Percentiles rank a stretch among this genome's conserved stretches.
phyloP scores from a whole-genome alignment of 108 stramenopile species.

The Craspedostauros australis region DNA sequence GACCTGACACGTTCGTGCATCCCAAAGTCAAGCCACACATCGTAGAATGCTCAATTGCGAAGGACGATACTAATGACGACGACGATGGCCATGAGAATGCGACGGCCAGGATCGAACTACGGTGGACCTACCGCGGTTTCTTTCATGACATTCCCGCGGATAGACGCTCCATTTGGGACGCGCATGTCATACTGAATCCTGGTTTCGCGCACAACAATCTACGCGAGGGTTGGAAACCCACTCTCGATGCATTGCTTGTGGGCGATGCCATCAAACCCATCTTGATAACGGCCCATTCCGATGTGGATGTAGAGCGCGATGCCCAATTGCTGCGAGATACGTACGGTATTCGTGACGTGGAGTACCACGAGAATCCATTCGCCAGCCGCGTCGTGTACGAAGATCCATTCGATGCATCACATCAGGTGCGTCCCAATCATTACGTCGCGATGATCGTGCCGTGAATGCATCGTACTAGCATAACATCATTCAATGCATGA shows the following conservation, averaged over 20 bases:
- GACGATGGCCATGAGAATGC: neutral
- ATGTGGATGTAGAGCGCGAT: slow-evolving; percentile 53
- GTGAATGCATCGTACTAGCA: too few relatives aligned
- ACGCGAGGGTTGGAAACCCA: slow-evolving; percentile 52
- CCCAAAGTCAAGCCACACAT: slow-evolving; percentile 14
- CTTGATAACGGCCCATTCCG: slow-evolving; percentile 73
- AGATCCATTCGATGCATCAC: slow-evolving; percentile 58
- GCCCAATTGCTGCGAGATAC: slow-evolving; percentile 18
- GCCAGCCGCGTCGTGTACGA: slow-evolving; percentile 60
- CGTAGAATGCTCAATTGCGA: neutral
- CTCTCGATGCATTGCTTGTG: too few relatives aligned
- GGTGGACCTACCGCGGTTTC: slow-evolving; percentile 22
- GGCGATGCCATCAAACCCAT: slow-evolving; percentile 33
- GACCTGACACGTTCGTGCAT: slow-evolving; percentile 61
- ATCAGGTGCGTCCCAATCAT: slow-evolving; percentile 62
- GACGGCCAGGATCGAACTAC: slow-evolving; percentile 8
- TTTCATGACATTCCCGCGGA: slow-evolving; percentile 24
- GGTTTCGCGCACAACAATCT: slow-evolving; percentile 82
- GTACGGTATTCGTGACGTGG: slow-evolving; percentile 10
- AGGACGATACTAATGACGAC: neutral
- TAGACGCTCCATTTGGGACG: slow-evolving; percentile 28
- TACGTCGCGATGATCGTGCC: too few relatives aligned
- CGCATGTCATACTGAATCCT: slow-evolving; percentile 78
- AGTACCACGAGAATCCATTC: slow-evolving; percentile 63
- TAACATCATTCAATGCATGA: too few relatives aligned